phyloP scores from a whole-genome alignment of 768 basidiomycete genomes.

The Russula ochroleuca region DNA sequence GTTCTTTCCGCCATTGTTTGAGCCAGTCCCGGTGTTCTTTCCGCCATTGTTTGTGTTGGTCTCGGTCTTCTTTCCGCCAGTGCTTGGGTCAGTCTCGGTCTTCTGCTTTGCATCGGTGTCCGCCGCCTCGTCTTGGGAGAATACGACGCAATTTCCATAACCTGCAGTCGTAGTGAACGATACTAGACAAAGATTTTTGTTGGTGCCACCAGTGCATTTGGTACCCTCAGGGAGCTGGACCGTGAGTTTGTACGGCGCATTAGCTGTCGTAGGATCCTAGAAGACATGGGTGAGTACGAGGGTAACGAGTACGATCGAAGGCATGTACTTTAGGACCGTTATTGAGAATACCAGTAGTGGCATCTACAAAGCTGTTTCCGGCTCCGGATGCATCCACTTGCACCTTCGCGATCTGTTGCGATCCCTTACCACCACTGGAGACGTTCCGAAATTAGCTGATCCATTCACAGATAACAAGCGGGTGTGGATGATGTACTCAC shows the following conservation, averaged over 20 bases:
- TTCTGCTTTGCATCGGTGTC: too few species aligned
- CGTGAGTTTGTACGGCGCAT: constrained; percentile 40
- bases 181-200: constrained; percentile 47
- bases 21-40: too few species aligned
- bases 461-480: constrained; percentile 42
- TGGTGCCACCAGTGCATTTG: constrained; percentile 47
- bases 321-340: constrained; percentile 47
- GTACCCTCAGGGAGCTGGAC: constrained; percentile 48
- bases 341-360: constrained; percentile 40
- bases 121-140: constrained; percentile 31
- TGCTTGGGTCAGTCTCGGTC: too few species aligned
- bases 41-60: too few species aligned
- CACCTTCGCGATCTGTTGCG: constrained; percentile 41
- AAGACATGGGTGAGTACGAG: not conserved
- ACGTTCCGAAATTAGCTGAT: constrained; percentile 21
- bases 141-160: constrained; percentile 53
- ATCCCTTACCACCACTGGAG: constrained; percentile 44
- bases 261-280: constrained; percentile 37
- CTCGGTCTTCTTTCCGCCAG: too few species aligned
- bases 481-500: constrained; percentile 35
- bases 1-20: too few species aligned
- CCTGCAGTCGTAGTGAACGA: constrained; percentile 46
- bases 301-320: not conserved
- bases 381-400: constrained; percentile 42
- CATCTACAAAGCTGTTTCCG: constrained; percentile 36